Percentiles rank a stretch among this genome's conserved stretches.
phyloP scores from a whole-genome alignment of 2,329 filamentous ascomycete genomes.

The Thyridium curvatum region DNA sequence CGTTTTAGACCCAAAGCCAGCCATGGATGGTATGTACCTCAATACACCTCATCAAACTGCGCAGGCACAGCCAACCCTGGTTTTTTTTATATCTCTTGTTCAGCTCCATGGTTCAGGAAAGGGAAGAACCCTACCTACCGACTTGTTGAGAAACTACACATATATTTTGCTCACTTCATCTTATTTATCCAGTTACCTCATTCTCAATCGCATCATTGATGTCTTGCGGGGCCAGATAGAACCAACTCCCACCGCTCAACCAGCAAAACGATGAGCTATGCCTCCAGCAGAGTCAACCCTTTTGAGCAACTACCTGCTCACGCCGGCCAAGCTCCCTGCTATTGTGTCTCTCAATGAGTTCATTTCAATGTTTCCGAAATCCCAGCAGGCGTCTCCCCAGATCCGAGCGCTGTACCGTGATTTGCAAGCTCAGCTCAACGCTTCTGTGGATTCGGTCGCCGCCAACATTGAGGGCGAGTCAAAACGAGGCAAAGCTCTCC shows the following conservation, averaged over 20 bases:
- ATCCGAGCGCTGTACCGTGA: constrained; percentile 71
- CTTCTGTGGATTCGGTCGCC: constrained; percentile 61
- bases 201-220: too few relatives aligned
- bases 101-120: too few relatives aligned
- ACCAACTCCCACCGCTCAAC: background rate
- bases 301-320: constrained; percentile 70
- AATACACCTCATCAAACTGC: background rate
- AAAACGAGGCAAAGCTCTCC: constrained; percentile 51
- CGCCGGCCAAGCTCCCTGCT: constrained; percentile 67
- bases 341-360: constrained; percentile 72
- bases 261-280: constrained; percentile 36
- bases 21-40: background rate
- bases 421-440: constrained; percentile 67
- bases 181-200: too few relatives aligned
- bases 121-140: too few relatives aligned
- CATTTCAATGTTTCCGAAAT: constrained; percentile 66
- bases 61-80: too few relatives aligned
- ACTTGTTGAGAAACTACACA: too few relatives aligned
- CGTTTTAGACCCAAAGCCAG: background rate
- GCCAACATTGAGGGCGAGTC: constrained; percentile 57
- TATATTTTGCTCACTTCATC: too few relatives aligned
- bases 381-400: constrained; percentile 58
- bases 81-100: too few relatives aligned
- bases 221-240: too few relatives aligned
- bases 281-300: constrained; percentile 69